phyloP scores from a whole-genome alignment of 2,329 filamentous ascomycete species.

The Lachnellula cervina region DNA sequence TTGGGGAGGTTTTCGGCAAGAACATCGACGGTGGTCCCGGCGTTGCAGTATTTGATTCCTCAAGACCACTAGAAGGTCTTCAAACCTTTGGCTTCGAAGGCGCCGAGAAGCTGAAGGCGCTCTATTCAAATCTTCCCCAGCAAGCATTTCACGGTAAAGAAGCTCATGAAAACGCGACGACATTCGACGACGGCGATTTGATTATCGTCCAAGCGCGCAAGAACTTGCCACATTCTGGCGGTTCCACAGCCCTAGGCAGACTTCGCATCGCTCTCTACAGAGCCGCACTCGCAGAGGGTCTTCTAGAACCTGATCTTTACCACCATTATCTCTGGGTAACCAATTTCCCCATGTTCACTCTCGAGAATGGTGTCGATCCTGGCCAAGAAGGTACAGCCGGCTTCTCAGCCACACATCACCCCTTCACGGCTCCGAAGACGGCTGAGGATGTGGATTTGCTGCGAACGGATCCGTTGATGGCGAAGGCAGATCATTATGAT shows the following conservation, averaged over 20 bases:
- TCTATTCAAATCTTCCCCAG: slow-evolving; percentile 10
- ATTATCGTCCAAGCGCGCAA: slow-evolving; percentile 77
- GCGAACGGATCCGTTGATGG: slow-evolving; percentile 63
- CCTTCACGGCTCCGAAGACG: slow-evolving; percentile 83
- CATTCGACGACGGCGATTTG: slow-evolving; percentile 64
- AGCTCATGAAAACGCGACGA: slow-evolving; percentile 31
- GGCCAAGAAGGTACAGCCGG: slow-evolving; percentile 73
- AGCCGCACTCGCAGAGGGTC: slow-evolving; percentile 21
- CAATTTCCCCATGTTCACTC: slow-evolving; percentile 90
- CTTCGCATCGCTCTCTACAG: slow-evolving; percentile 29
- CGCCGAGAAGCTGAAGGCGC: slow-evolving; percentile 43
- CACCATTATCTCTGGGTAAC: slow-evolving; percentile 77
- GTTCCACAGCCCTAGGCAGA: slow-evolving; percentile 53
- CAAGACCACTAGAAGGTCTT: slow-evolving; percentile 70
- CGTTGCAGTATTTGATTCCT: slow-evolving; percentile 68
- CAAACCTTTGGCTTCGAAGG: slow-evolving; percentile 72
- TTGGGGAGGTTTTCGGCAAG: slow-evolving; percentile 52
- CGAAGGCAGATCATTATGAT: slow-evolving; percentile 86
- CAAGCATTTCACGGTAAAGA: slow-evolving; percentile 15
- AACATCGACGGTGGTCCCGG: slow-evolving; percentile 77
- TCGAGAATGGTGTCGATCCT: slow-evolving; percentile 50
- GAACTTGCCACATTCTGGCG: slow-evolving; percentile 58
- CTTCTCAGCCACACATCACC: slow-evolving; percentile 85
- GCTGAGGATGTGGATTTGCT: slow-evolving; percentile 69
- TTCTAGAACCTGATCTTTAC: slow-evolving; percentile 28